Conservation (phyloP, 495 filamentous ascomycete species). For the Emericellopsis terricola region DNA sequence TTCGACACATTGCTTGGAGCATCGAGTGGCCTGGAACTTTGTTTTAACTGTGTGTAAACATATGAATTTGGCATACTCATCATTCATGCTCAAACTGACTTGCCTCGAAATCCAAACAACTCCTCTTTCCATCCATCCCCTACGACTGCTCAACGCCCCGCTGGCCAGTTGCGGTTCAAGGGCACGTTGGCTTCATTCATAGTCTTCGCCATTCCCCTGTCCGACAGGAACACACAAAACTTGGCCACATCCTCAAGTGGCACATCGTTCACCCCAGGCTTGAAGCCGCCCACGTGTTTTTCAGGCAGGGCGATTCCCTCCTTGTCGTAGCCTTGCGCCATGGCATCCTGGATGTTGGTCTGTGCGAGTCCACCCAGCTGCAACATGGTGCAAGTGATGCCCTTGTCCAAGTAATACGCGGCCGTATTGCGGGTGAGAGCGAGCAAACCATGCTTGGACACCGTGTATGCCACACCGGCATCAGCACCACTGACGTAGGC, state of each 20-base stretch:
- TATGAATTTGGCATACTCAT: too few species aligned
- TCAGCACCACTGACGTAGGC: conserved; percentile 13
- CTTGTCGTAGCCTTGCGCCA: conserved; percentile 22
- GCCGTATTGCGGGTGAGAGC: conserved; percentile 48
- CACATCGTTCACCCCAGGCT: conserved; percentile 7
- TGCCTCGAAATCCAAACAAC: too few species aligned
- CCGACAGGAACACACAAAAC: conserved; percentile 22
- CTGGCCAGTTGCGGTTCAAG: conserved; percentile 23
- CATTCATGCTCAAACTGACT: too few species aligned
- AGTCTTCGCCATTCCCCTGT: conserved; percentile 14
- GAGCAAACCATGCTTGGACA: conserved; percentile 33
- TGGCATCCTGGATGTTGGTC: conserved; percentile 35
- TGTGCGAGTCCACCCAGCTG: conserved; percentile 36
- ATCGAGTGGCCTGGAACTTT: too few species aligned
- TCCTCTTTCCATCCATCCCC: too few species aligned
- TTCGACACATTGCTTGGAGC: too few species aligned
- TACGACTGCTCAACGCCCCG: too few species aligned
- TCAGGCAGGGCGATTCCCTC: conserved; percentile 21
- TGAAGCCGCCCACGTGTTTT: conserved; percentile 8
- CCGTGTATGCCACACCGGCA: conserved; percentile 35
- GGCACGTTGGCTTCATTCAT: conserved; percentile 19
- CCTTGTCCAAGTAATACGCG: conserved; percentile 34
- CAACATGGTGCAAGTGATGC: conserved; percentile 38
- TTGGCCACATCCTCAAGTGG: conserved; percentile 17
- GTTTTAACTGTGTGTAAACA: too few species aligned